Evolutionary conservation across 1,139 yeast species (phyloP), one percentile per base, ranked within the genome.

Genomic region (Pichia sp.): DNA sequence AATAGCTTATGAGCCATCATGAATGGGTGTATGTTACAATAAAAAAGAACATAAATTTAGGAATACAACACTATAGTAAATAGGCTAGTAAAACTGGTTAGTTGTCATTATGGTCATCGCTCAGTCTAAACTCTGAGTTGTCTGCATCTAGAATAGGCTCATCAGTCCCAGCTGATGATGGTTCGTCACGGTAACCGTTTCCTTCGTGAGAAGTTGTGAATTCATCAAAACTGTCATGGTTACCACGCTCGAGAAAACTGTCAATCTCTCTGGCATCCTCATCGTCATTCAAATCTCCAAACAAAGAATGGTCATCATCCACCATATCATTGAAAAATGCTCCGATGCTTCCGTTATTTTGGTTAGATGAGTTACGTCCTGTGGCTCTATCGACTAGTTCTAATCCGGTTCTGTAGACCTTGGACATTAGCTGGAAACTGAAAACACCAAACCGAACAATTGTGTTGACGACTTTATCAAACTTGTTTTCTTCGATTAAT

Each of bases 401-500:
- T 55, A 74, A 73, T 48, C 77, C 61, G 26, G 73, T 67, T 34
- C 82, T 80, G 45, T 75, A 64, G 0, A 75, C 55, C 0, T 77
- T 74, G 3, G 83, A 81, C 30, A 72, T 75, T 1, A 74, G 76
- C 30, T 82, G 76, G 56, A 73, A 64, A 11, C 61, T 66, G 8
- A 65, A 67, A 29, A 76, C 67, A 16, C 87, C 80, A 2, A 88
- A 87, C 63, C 75, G 78, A 3, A 87, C 87, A 40, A 85, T 76
- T 13, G 67, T 62, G 61, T 87, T 87, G 3, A 87, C 87, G 15
- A 79, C 78, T 50, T 74, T 79, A 67, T 87, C 93, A 16, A 83
- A 76, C n/a, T 67, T 65, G 60, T 84, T 82, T 57, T 87, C 81
- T 67, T 86, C 93, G 57, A 87, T 81, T 13, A 88, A 79, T 29